Base-by-base conservation (phyloP, 345 rosid genomes). In the Turritis glabra region DNA sequence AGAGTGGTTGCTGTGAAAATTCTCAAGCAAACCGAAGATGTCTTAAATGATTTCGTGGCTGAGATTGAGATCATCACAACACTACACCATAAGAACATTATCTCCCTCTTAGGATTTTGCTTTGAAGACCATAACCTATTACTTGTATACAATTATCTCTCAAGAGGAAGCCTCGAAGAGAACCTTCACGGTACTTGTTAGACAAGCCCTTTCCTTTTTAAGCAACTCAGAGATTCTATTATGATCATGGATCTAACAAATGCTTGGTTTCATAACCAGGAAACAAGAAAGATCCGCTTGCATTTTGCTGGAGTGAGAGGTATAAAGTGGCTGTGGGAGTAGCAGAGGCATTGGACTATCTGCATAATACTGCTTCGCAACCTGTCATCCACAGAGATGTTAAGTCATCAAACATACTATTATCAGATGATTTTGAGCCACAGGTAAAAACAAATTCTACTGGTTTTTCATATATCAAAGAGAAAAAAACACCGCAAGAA, bases 111-210 rank as follows among this genome's bases (percentile, higher is more conserved):
- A 51, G 99, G 99, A 11, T 92, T 96, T 85, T 96, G 95, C 83
- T 83, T 82, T 43, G 99, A 90, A 68, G 84, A 80, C 73, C 69
- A 64, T 46, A 88, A 86, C 73, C 82, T 92, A 44, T 85, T 92
- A 66, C 83, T 92, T 84, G 95, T 90, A 35, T 90, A 96, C 54
- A 90, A 92, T 69, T 88, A 87, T 75, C 81, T 96, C 69, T 81
- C 94, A 11, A 88, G 96, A 84, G 98, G 99, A 85, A 90, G 92
- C 80, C 88, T 96, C 5, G 97, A 92, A 82, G 96, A 96, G 79
- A 92, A 92, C 69, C 98, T 96, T 69, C 90, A 96, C 65, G 96
- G 99, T 96, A 54, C n/a, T 75, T 25, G 13, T 60, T 60, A 44
- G 29, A 32, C 27, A 22, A 22, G 50, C 27, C 50, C 38, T 43